A percentile compares a stretch with the other conserved stretches of the same genome.
These are phyloP conservation scores for Ophiostoma tasmaniense DNA, from an alignment of 2,329 filamentous ascomycete species.

Conservation along the genomic window DNA sequence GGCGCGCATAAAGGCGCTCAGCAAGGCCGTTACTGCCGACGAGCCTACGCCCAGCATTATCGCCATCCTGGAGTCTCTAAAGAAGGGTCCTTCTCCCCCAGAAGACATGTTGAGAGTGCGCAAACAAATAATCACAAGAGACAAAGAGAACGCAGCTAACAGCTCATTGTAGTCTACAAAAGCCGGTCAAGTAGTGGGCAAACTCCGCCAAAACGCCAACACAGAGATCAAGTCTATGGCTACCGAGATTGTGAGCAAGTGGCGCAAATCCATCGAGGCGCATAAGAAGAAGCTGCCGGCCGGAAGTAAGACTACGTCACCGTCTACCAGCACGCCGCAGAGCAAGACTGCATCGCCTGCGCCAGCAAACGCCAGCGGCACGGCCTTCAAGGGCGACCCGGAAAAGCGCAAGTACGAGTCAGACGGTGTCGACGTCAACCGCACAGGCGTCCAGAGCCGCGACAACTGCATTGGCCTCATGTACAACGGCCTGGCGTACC, in stretches of 20 bases:
- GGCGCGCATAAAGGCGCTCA: slow-evolving; percentile 66
- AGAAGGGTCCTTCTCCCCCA: slow-evolving; percentile 71
- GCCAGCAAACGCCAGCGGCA: slow-evolving; percentile 40
- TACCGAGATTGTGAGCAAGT: slow-evolving; percentile 75
- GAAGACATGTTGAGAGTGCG: slow-evolving; percentile 53
- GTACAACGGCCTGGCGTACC: slow-evolving; percentile 77
- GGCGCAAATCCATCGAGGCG: slow-evolving; percentile 69
- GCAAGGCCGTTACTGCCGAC: slow-evolving; percentile 66
- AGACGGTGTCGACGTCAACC: slow-evolving; percentile 70
- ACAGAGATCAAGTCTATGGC: slow-evolving; percentile 73
- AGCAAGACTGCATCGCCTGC: slow-evolving; percentile 32
- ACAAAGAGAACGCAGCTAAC: neutral
- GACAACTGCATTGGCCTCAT: slow-evolving; percentile 84
- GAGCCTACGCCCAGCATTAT: slow-evolving; percentile 67
- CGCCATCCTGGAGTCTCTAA: slow-evolving; percentile 65
- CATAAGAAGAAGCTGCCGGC: slow-evolving; percentile 40
- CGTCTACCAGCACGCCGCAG: slow-evolving; percentile 33
- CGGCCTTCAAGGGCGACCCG: slow-evolving; percentile 55
- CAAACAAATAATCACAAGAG: neutral
- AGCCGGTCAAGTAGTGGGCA: slow-evolving; percentile 83
- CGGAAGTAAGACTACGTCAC: slow-evolving; percentile 25
- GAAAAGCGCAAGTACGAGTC: slow-evolving; percentile 74
- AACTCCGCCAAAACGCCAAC: slow-evolving; percentile 66
- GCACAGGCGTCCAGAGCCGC: slow-evolving; percentile 64
- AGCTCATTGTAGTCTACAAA: slow-evolving; percentile 57